Evolutionary conservation across 371 early-diverging fungal genomes (phyloP), one percentile per base, ranked within the genome.

Genomic region (Apophysomyces variabilis): DNA sequence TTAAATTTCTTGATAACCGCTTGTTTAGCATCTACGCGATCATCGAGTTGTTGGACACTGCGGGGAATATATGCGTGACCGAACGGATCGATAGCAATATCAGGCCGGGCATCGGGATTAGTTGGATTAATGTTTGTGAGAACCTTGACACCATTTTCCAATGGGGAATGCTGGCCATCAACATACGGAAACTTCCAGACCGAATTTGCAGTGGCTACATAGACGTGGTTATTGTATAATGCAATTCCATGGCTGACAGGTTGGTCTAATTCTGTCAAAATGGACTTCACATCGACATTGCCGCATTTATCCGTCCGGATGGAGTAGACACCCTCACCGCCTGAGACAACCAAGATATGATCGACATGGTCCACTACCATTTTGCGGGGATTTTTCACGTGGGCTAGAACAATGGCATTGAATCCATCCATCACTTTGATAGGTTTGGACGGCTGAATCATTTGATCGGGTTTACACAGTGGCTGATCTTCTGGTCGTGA

Each of bases 301-400:
- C 80, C 78, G 39, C 83, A 82, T 50, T 71, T 64, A 57, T 82
- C 83, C 70, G 73, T 78, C 35, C 83, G 76, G 7, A 82, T 59
- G 18, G 80, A 79, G 46, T 72, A 75, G 1, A 78, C 21, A 6
- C 69, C 73, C 7, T 75, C 43, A 13, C 54, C 66, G 7, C 69
- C 71, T 38, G 78, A 71, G 1, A 77, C 61, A 9, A 78, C 78
- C 14, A 82, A 59, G 0, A 79, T 37, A 66, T 82, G 83, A 58
- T 75, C 72, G 16, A 73, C 71, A 7, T 64, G 68, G 43, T 82
- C 83, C 37, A 79, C 67, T 4, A 78, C 26, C 4, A 82, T 43
- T 35, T 75, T 77, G 14, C 71, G 67, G 32, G 83, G 83, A 50
- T 70, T 66, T 16, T 57, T 16, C 14, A 82, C 59, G 14, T 60